Evolutionary conservation across 2,329 filamentous ascomycete genomes (phyloP).

Genomic region (Torrubiellomyces zombiae): DNA sequence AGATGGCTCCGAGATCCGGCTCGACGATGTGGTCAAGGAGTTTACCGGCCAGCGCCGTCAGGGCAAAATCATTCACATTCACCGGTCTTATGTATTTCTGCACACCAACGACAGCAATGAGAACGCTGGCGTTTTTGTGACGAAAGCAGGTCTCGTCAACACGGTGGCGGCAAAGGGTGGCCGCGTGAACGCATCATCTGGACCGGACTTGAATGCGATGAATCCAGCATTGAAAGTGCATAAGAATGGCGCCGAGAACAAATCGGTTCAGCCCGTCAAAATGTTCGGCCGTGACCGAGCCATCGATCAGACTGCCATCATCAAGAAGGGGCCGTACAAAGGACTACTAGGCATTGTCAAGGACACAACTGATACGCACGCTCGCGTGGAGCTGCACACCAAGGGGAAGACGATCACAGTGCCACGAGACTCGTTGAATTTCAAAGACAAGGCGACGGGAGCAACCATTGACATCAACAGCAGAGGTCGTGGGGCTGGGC

Average conservation of each 20-base stretch:
- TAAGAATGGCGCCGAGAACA: conserved; percentile 34
- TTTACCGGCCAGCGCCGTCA: conserved; percentile 68
- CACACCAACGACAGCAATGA: conserved; percentile 72
- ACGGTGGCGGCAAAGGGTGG: conserved; percentile 92
- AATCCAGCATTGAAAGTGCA: conserved; percentile 75
- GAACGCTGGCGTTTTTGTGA: conserved; percentile 80
- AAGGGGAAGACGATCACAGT: conserved; percentile 86
- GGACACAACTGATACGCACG: conserved; percentile 73
- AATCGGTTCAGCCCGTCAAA: conserved; percentile 46
- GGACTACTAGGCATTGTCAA: conserved; percentile 90
- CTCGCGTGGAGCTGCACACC: conserved; percentile 82
- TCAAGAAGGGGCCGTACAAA: conserved; percentile 79
- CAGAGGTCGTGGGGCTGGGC: conserved; percentile 28
- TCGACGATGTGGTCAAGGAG: conserved; percentile 87
- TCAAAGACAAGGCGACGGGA: conserved; percentile 73
- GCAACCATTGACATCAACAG: conserved; percentile 56
- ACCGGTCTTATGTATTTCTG: conserved; percentile 82
- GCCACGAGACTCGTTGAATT: conserved; percentile 61
- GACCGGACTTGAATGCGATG: conserved; percentile 76
- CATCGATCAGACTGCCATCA: conserved; percentile 80
- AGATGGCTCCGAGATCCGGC: conserved; percentile 80
- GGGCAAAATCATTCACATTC: conserved; percentile 84
- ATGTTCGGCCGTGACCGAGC: conserved; percentile 67
- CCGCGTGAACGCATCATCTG: conserved; percentile 44
- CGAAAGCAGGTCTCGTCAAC: conserved; percentile 67